Evolutionary conservation across 805 yeast genomes (phyloP), one percentile per base, ranked within the genome.

Genomic region (Spathaspora hagerdaliae): DNA sequence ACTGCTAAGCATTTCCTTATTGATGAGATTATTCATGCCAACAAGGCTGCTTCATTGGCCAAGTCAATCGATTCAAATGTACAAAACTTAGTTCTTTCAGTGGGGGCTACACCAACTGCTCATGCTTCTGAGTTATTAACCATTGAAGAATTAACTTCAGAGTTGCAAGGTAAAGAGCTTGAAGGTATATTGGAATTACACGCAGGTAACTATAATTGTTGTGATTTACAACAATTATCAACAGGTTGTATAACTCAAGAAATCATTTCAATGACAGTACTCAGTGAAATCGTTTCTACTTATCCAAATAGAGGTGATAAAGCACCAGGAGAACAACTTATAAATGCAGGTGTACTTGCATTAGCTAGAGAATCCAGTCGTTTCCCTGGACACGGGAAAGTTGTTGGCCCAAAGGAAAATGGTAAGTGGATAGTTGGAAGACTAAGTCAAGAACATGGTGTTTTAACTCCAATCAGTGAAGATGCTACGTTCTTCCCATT

Each of bases 21-120:
- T n/a, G 75, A 75, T 26, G 95, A 87, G 54, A 70, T 86, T 33
- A 57, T 56, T 5, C 75, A 78, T 34, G 87, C 79, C 4, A 75
- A 79, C 50, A 58, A 58, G 8, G 92, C 89, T 2, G 77, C 77
- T 35, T 50, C 61, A 46, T 48, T 56, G 33, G 75, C 77, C 1
- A 47, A 47, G 31, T 43, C 51, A 3, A 45, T 74, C 5, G 73
- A 73, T 42, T 67, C 75, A 3, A 40, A 59, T 1, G 50, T 68
- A 35, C 52, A 65, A 14, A 13, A 41, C 12, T 63, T 85, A 27
- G 71, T 69, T 6, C 64, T 86, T 2, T 84, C 92, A 0, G 86
- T 85, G 24, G 95, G 95, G 19, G 90, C 94, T 1, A 85, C 95
- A 0, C 94, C 94, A 38, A 86, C 92, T 0, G 80, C 86, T 5